Evolutionary conservation across 129 eudicot genomes (phyloP).

Genomic region (Apium graveolens): DNA sequence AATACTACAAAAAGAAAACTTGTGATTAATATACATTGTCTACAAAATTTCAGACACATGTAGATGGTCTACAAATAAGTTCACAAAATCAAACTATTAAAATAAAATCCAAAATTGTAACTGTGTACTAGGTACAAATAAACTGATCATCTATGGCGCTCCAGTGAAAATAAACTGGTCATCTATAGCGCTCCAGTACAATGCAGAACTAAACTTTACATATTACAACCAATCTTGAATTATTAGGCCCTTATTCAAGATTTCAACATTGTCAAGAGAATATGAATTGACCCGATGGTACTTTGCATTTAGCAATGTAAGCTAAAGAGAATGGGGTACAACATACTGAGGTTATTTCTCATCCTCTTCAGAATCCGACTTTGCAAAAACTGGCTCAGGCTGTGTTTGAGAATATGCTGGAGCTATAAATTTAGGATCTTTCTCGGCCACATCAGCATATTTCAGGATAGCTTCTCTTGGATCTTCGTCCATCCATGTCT

Average conservation of each 20-base stretch:
- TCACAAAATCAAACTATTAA: too few species aligned
- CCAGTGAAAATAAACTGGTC: background rate
- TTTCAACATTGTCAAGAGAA: background rate
- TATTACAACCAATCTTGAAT: background rate
- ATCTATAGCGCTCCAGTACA: background rate
- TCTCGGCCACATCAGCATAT: slow-evolving; percentile 88
- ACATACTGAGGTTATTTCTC: slow-evolving; percentile 31
- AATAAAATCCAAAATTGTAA: too few species aligned
- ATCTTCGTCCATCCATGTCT: slow-evolving; percentile 99
- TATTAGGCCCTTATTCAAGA: too few species aligned
- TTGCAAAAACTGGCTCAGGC: slow-evolving; percentile 68
- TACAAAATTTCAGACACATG: too few species aligned
- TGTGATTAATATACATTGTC: too few species aligned
- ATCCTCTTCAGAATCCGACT: slow-evolving; percentile 91
- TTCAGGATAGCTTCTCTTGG: slow-evolving; percentile 97
- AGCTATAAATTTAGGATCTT: slow-evolving; percentile 89
- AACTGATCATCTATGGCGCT: background rate
- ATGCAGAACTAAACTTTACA: background rate
- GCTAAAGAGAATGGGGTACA: background rate
- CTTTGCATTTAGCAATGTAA: background rate
- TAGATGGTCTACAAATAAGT: too few species aligned
- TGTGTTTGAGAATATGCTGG: slow-evolving; percentile 97
- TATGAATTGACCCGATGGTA: background rate
- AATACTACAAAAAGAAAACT: too few species aligned
- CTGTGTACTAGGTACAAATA: background rate